A percentile compares a stretch with the other conserved stretches of the same genome.
phyloP scores from a whole-genome alignment of 306 rosid genomes.

The Alnus rubra region DNA sequence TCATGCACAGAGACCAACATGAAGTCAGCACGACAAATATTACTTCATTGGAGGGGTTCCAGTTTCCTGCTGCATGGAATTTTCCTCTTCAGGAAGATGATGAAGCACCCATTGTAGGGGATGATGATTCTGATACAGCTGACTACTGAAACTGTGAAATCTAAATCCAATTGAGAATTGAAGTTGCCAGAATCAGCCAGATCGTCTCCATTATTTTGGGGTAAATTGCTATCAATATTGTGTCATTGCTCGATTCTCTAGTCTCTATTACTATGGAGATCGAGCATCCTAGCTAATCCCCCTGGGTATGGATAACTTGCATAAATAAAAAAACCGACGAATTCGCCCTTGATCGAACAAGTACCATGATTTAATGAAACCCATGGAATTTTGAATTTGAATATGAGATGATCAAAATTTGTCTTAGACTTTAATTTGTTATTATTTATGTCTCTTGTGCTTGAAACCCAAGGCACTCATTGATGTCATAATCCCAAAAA shows the following conservation, averaged over 20 bases:
- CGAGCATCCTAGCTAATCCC: too few species aligned
- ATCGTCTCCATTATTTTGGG: background rate
- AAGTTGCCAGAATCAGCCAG: slow-evolving; percentile 5
- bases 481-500: too few species aligned
- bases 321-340: too few species aligned
- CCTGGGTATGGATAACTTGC: too few species aligned
- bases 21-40: background rate
- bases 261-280: background rate
- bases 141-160: background rate
- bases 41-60: background rate
- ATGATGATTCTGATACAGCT: background rate
- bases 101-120: background rate
- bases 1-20: background rate
- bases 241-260: background rate
- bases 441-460: background rate
- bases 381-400: too few species aligned
- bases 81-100: background rate
- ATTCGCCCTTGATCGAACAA: too few species aligned
- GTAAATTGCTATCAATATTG: background rate
- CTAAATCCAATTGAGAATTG: background rate
- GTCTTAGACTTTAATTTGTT: too few species aligned
- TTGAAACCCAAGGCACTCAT: too few species aligned
- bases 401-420: too few species aligned
- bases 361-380: too few species aligned
- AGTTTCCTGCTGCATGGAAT: background rate